Base-by-base conservation (phyloP, 805 yeast genomes). In the Torulaspora microellipsoides region DNA sequence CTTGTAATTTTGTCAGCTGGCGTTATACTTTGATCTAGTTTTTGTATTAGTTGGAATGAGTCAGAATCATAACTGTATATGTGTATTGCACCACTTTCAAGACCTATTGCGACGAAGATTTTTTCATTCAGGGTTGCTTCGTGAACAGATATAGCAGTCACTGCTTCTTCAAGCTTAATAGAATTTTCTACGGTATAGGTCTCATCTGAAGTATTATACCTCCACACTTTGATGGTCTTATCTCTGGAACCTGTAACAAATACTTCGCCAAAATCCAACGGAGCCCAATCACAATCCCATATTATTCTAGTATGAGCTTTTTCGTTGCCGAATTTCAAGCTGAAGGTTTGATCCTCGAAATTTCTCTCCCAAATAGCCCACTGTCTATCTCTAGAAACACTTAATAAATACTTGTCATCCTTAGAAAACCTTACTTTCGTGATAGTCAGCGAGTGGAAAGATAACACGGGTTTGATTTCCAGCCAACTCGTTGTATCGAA, bases 281-380 rank as follows among this genome's bases (percentile, higher is more conserved):
- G 87, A 0, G 81, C 69, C 96, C 97, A 93, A 31, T 85, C 77
- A 60, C 91, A 82, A 67, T 93, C 98, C 99, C 99, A 95, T 34
- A 93, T 78, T 55, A 93, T 91, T 64, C 97, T 78, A 1, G 83
- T 65, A 59, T 95, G 99, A 0, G 96, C 96, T 60, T 84, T 87
- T 29, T 77, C 77, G 43, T 76, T 72, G 14, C 66, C 52, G 35
- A 45, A 46, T 25, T 54, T 58, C 43, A 78, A 63, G 14, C 65
- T 60, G 47, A 76, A 75, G 15, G 63, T 62, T 34, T 72, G 67
- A 11, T 56, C 53, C 13, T 60, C 68, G 27, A 66, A 59, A 14
- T 56, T 46, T 45, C 77, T 67, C 50, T 69, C 68, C 91, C 96
- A 91, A 27, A 91, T 58, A 20, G 88, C 80, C 67, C 83, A 80